These are phyloP conservation scores for Pterulicium gracile DNA, from an alignment of 1,284 basidiomycete species.

Conservation along the genomic window DNA sequence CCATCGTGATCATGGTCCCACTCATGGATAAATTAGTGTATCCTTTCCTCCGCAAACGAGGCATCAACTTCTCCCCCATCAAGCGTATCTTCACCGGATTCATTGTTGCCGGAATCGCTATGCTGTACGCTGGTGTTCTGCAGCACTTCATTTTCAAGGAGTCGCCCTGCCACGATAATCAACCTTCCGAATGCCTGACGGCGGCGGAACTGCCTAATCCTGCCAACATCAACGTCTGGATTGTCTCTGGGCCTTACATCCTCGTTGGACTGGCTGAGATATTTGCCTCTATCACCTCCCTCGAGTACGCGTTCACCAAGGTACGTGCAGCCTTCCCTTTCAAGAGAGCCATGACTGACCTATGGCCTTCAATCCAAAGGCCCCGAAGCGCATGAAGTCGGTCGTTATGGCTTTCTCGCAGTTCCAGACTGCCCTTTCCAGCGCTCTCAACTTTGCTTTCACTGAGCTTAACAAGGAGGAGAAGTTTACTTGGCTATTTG, in stretches of 20 bases:
- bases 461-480: conserved; percentile 28
- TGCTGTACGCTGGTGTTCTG: conserved; percentile 52
- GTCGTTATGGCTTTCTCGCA: conserved; percentile 43
- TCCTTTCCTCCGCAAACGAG: conserved; percentile 36
- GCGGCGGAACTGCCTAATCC: conserved; percentile 23
- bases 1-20: conserved; percentile 38
- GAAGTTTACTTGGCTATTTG: conserved; percentile 33
- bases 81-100: conserved; percentile 58
- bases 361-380: not conserved
- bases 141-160: conserved; percentile 35
- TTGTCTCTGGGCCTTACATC: conserved; percentile 35
- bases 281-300: conserved; percentile 51
- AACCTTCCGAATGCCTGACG: conserved; percentile 27
- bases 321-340: conserved; percentile 17
- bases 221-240: conserved; percentile 41
- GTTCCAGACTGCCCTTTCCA: conserved; percentile 41
- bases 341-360: not conserved
- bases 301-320: conserved; percentile 59
- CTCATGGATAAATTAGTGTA: conserved; percentile 42
- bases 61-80: conserved; percentile 49
- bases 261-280: conserved; percentile 41
- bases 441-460: conserved; percentile 34
- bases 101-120: conserved; percentile 42
- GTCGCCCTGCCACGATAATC: conserved; percentile 33
- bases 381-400: conserved; percentile 43